phyloP scores from a whole-genome alignment of 768 basidiomycete species.

The Collybiopsis confluens region DNA sequence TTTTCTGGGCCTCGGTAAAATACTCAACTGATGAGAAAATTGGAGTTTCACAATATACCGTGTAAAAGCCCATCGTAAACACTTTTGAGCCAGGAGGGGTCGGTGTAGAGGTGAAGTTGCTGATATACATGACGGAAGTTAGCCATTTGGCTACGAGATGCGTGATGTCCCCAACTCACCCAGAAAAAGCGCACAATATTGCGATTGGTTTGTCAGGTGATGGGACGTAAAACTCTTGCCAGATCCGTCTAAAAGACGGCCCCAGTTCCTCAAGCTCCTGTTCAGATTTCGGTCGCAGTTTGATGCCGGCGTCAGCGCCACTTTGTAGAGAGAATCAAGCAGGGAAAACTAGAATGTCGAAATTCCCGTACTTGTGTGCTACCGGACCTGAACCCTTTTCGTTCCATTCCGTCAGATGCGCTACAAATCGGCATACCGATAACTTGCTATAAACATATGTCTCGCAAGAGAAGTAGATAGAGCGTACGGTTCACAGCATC shows the following conservation, averaged over 20 bases:
- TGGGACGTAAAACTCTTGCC: constrained; percentile 29
- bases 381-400: too few relatives aligned
- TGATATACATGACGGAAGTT: not conserved
- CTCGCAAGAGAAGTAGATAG: too few relatives aligned
- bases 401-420: too few relatives aligned
- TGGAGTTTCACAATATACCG: not conserved
- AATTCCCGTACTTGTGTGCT: too few relatives aligned
- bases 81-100: not conserved
- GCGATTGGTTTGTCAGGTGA: constrained; percentile 35
- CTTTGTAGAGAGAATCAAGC: constrained; percentile 14
- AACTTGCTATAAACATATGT: not conserved
- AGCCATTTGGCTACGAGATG: too few relatives aligned
- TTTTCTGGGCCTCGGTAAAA: not conserved
- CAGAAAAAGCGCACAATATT: constrained; percentile 23
- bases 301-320: constrained; percentile 32
- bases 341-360: too few relatives aligned
- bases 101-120: too few relatives aligned
- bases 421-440: too few relatives aligned
- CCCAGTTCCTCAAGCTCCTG: constrained; percentile 32
- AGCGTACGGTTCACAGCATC: too few relatives aligned
- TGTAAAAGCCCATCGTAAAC: not conserved
- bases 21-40: too few relatives aligned
- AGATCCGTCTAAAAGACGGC: constrained; percentile 28
- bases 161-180: constrained; percentile 22
- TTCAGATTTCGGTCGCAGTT: constrained; percentile 29